A percentile compares a stretch with the other conserved stretches of the same genome.
Evolutionary conservation across 352 stramenopile genomes (phyloP).

Genomic region (Globisporangium lucens): DNA sequence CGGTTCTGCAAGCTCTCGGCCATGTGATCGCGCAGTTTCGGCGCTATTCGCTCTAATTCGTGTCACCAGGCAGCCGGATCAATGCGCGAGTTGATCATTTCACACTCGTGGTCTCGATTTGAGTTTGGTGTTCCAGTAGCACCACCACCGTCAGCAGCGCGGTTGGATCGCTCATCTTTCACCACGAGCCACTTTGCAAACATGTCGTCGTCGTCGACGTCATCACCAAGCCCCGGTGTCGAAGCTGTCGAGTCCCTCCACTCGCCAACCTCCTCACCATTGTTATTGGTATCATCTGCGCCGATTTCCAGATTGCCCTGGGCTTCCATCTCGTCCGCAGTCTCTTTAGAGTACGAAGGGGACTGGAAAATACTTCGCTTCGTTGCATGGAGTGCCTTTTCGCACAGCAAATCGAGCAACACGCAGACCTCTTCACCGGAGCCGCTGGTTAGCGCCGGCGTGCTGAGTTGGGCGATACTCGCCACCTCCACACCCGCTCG

Average conservation of each 20-base stretch:
- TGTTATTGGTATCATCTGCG: constrained; percentile 20
- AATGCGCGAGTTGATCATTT: constrained; percentile 43
- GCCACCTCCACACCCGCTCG: constrained; percentile 29
- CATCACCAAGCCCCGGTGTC: constrained; percentile 7
- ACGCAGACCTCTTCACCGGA: constrained; percentile 49
- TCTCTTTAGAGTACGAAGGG: constrained; percentile 37
- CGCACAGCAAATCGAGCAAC: constrained; percentile 45
- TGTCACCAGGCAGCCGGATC: constrained; percentile 37
- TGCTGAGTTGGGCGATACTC: constrained; percentile 28
- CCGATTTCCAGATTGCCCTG: constrained; percentile 41
- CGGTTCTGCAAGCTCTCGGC: constrained; percentile 20
- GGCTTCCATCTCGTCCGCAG: constrained; percentile 37
- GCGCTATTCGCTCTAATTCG: constrained; percentile 35
- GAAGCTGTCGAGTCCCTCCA: constrained; percentile 37
- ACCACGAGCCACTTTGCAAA: constrained; percentile 45
- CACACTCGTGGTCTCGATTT: constrained; percentile 11
- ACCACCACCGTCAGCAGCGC: not conserved
- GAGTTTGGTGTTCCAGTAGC: not conserved
- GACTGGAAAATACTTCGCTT: constrained; percentile 13
- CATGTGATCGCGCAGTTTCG: constrained; percentile 30
- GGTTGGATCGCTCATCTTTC: constrained; percentile 24
- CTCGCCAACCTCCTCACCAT: constrained; percentile 17
- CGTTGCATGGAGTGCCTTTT: constrained; percentile 29
- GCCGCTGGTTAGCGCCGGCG: constrained; percentile 38
- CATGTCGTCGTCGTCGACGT: constrained; percentile 30